A percentile compares a stretch with the other conserved stretches of the same genome.
Evolutionary conservation across 176 grass and related monocot genomes (phyloP).

Genomic region (Carex cristatella): DNA sequence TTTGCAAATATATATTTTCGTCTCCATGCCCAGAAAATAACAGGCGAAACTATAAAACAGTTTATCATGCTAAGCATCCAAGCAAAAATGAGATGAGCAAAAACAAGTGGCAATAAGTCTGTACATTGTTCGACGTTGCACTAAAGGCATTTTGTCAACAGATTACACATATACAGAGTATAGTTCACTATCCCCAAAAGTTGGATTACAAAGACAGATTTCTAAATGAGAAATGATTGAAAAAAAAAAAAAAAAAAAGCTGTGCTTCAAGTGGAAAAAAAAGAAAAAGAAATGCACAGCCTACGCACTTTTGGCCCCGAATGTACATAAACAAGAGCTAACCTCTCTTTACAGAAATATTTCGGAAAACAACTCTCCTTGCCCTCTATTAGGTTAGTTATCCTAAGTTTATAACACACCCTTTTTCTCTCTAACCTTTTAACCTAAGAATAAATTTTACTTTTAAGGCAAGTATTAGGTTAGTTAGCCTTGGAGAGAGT

Average conservation of each 20-base stretch:
- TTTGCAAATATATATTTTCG: neutral
- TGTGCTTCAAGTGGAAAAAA: neutral
- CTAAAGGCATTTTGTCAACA: slow-evolving; percentile 8
- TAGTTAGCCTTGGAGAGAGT: neutral
- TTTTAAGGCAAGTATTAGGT: neutral
- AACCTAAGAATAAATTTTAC: neutral
- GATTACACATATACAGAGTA: neutral
- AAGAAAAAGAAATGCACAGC: neutral
- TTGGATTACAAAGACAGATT: neutral
- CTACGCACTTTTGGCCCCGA: neutral
- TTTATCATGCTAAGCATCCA: neutral
- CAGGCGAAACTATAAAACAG: neutral
- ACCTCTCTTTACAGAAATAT: slow-evolving; percentile 5
- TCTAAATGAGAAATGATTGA: neutral
- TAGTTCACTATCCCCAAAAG: slow-evolving; percentile 6
- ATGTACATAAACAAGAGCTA: neutral
- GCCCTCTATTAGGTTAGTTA: slow-evolving; percentile 1
- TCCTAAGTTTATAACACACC: slow-evolving; percentile 2
- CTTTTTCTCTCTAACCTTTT: slow-evolving; percentile 5
- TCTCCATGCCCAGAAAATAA: neutral
- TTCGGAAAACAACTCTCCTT: neutral
- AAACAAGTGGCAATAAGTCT: neutral
- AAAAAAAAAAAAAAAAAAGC: neutral
- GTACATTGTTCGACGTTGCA: neutral
- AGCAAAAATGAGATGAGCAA: neutral